Percentiles rank a stretch among this genome's conserved stretches.
Conservation (phyloP, 2,329 filamentous ascomycete genomes). For the Drechslera avenae region DNA sequence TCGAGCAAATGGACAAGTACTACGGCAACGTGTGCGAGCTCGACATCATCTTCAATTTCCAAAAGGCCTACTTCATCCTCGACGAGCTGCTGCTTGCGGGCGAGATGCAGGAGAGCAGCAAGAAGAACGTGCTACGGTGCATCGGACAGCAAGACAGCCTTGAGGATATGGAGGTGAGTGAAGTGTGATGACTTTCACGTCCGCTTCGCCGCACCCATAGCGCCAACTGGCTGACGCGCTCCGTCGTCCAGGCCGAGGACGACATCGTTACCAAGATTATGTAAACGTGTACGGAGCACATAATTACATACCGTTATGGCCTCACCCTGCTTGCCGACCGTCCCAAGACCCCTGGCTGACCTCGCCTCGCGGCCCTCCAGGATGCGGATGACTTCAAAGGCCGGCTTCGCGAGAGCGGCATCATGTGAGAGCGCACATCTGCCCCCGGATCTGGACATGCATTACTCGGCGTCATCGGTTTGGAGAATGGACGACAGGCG, state of each 20-base stretch:
- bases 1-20: constrained; percentile 99
- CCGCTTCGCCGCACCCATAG: constrained; percentile 26
- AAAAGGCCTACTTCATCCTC: constrained; percentile 98
- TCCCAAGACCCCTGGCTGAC: constrained; percentile 34
- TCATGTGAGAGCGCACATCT: constrained; percentile 28
- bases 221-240: constrained; percentile 50
- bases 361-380: constrained; percentile 32
- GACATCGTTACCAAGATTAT: constrained; percentile 85
- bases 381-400: constrained; percentile 39
- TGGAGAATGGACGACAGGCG: constrained; percentile 23
- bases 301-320: constrained; percentile 12
- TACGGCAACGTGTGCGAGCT: constrained; percentile 99
- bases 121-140: constrained; percentile 96
- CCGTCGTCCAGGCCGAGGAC: constrained; percentile 74
- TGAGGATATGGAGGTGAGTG: constrained; percentile 98
- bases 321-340: constrained; percentile 19
- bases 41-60: constrained; percentile 99
- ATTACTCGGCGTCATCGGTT: constrained; percentile 31
- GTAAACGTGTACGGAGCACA: constrained; percentile 52
- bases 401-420: constrained; percentile 38
- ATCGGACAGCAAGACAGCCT: constrained; percentile 97
- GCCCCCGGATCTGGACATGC: constrained; percentile 14
- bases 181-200: constrained; percentile 22
- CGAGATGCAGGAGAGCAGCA: constrained; percentile 98
- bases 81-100: constrained; percentile 94